phyloP scores from a whole-genome alignment of 495 filamentous ascomycete genomes.

The Aspergillus egyptiacus region DNA sequence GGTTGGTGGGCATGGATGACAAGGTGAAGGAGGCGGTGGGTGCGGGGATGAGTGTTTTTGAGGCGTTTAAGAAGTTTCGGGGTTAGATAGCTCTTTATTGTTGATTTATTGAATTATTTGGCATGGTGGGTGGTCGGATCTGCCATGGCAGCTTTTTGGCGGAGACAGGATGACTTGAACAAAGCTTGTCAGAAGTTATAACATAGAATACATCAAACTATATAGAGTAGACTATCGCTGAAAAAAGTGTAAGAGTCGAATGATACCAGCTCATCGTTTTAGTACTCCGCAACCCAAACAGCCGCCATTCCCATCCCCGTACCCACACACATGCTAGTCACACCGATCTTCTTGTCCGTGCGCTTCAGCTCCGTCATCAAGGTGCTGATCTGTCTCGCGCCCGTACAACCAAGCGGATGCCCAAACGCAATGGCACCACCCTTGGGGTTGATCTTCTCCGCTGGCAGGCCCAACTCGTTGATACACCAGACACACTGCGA shows the following conservation, averaged over 20 bases:
- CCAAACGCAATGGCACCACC: constrained; percentile 98
- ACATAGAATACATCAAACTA: constrained; percentile 12
- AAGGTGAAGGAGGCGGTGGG: constrained; percentile 54
- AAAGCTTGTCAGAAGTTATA: too few species aligned
- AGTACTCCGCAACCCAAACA: constrained; percentile 80
- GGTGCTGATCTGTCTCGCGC: constrained; percentile 88
- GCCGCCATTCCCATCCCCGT: constrained; percentile 98
- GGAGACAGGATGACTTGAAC: too few species aligned
- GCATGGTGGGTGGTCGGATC: too few species aligned
- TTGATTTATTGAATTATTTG: background rate
- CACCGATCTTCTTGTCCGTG: constrained; percentile 73
- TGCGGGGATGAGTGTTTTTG: constrained; percentile 49
- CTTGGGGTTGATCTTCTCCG: constrained; percentile 87
- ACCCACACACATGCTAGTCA: constrained; percentile 95
- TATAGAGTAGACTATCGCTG: constrained; percentile 27
- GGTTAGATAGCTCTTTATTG: constrained; percentile 11
- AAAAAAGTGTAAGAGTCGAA: constrained; percentile 21
- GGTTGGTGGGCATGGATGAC: constrained; percentile 53
- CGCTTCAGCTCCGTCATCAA: constrained; percentile 82
- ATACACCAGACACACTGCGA: constrained; percentile 91
- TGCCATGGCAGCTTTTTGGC: too few species aligned
- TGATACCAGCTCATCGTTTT: constrained; percentile 17
- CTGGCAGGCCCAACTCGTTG: constrained; percentile 75
- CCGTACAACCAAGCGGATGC: constrained; percentile 92
- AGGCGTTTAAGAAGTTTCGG: constrained; percentile 49